Conservation (phyloP, 441 rosid species). For the Arabidopsis hybrid region DNA sequence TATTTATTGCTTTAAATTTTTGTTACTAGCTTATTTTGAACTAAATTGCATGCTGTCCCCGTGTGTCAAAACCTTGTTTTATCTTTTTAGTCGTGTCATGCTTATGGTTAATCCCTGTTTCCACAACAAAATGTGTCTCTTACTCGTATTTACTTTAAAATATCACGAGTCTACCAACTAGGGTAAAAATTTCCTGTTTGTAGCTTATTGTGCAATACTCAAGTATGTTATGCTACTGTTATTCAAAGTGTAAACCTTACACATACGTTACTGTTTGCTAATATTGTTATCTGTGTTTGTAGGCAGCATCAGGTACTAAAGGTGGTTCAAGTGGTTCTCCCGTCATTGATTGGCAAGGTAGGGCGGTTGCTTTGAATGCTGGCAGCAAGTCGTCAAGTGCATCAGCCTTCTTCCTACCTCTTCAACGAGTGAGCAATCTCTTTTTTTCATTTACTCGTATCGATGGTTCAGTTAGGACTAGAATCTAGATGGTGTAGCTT, state of each 20-base stretch:
- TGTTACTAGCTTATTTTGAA: background rate
- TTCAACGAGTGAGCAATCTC: slow-evolving; percentile 69
- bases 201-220: slow-evolving; percentile 26
- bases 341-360: slow-evolving; percentile 94
- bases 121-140: background rate
- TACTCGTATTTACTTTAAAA: background rate
- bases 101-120: slow-evolving; percentile 11
- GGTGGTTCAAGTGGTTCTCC: slow-evolving; percentile 99
- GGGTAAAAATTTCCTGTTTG: slow-evolving; percentile 22
- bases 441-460: slow-evolving; percentile 26
- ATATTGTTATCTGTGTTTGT: slow-evolving; percentile 33
- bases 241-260: slow-evolving; percentile 5
- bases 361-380: slow-evolving; percentile 97
- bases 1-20: background rate
- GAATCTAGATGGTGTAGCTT: slow-evolving; percentile 6
- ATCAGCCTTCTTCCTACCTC: slow-evolving; percentile 90
- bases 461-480: slow-evolving; percentile 19
- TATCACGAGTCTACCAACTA: slow-evolving; percentile 2
- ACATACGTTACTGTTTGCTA: slow-evolving; percentile 16
- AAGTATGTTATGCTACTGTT: slow-evolving; percentile 14
- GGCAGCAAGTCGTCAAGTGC: slow-evolving; percentile 92
- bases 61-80: slow-evolving; percentile 11
- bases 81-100: slow-evolving; percentile 15
- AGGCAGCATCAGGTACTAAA: slow-evolving; percentile 99
- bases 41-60: slow-evolving; percentile 10